These are phyloP conservation scores for Wickerhamomyces mucosus DNA, from an alignment of 805 yeast genomes.

Conservation along the genomic window DNA sequence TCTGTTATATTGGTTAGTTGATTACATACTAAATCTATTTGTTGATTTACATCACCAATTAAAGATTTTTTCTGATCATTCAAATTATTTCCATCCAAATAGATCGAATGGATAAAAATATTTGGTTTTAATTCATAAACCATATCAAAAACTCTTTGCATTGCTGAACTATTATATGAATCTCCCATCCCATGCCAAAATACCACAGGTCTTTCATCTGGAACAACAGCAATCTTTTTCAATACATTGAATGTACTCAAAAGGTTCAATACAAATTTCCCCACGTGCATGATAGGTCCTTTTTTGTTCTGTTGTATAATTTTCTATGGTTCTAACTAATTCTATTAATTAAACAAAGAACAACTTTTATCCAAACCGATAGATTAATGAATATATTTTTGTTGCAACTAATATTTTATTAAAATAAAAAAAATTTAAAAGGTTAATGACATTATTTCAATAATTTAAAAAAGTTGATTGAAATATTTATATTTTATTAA, in stretches of 20 bases:
- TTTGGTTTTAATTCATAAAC: conserved; percentile 39
- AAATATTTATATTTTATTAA: too few species aligned
- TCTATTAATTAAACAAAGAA: too few species aligned
- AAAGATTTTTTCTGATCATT: conserved; percentile 47
- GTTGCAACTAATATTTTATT: too few species aligned
- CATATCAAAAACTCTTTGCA: conserved; percentile 35
- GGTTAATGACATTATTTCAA: not conserved
- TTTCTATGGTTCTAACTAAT: too few species aligned
- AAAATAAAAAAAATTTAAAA: not conserved
- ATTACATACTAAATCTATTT: conserved; percentile 46
- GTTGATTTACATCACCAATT: conserved; percentile 48
- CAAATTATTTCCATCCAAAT: conserved; percentile 36
- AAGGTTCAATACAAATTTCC: conserved; percentile 8
- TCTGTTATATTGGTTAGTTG: conserved; percentile 37
- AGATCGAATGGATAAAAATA: conserved; percentile 42
- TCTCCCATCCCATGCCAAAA: conserved; percentile 87
- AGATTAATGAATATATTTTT: too few species aligned
- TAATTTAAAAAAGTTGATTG: too few species aligned
- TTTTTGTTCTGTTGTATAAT: too few species aligned
- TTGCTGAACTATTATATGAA: conserved; percentile 51
- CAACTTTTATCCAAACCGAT: too few species aligned
- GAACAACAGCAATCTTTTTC: conserved; percentile 9
- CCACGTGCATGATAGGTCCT: conserved; percentile 10
- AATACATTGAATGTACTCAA: conserved; percentile 12
- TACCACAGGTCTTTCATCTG: conserved; percentile 39